These are phyloP conservation scores for Selaginella moellendorffii DNA, from an alignment of 75 land plant genomes.

Conservation along the genomic window DNA sequence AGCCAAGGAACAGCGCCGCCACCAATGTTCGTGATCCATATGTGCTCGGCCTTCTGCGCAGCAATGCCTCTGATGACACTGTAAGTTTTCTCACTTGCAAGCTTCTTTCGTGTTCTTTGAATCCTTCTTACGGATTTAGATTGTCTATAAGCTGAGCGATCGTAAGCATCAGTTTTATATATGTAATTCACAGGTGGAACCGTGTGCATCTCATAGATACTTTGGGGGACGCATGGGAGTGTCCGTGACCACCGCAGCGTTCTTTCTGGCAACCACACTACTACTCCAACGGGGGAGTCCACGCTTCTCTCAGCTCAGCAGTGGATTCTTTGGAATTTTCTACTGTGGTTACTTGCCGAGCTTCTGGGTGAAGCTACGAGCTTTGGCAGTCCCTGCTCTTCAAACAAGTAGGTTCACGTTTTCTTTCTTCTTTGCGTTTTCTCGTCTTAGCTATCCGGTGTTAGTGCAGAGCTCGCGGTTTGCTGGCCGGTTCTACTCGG, in stretches of 20 bases:
- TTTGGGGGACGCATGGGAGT: conserved; percentile 74
- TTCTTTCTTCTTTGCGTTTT: neutral
- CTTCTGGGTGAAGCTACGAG: conserved; percentile 95
- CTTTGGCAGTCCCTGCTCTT: conserved; percentile 69
- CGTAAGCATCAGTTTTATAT: neutral
- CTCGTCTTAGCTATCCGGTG: too few species aligned
- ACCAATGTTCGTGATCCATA: conserved; percentile 66
- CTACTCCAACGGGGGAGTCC: conserved; percentile 75
- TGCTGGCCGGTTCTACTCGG: conserved; percentile 68
- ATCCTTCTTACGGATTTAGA: neutral
- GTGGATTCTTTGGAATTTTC: conserved; percentile 85
- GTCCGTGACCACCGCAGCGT: conserved; percentile 66
- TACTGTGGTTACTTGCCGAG: conserved; percentile 94
- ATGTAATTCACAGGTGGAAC: neutral
- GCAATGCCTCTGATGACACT: conserved; percentile 74
- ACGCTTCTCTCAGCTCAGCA: conserved; percentile 85
- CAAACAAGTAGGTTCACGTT: conserved; percentile 43
- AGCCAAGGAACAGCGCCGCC: conserved; percentile 88
- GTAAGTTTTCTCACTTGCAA: conserved; percentile 31
- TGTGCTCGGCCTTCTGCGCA: conserved; percentile 76
- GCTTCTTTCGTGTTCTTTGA: neutral
- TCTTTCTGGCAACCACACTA: conserved; percentile 61
- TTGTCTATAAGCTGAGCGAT: neutral
- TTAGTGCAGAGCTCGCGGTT: conserved; percentile 36
- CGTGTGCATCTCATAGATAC: conserved; percentile 42